Base-by-base conservation (phyloP, 2,329 filamentous ascomycete species). In the Hysterium pulicare region DNA sequence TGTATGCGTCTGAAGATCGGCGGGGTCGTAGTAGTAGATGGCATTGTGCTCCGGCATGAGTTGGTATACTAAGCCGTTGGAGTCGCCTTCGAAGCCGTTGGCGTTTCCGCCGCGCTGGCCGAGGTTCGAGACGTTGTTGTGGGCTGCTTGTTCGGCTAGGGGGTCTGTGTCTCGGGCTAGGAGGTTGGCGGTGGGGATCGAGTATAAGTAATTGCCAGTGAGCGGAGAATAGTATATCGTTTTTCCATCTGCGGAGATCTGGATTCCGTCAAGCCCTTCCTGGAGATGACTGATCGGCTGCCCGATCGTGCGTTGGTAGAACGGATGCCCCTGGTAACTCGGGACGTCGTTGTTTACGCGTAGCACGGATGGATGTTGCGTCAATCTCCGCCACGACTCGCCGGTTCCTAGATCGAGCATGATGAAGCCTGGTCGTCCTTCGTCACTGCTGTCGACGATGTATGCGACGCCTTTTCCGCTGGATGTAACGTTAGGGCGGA, bases 71-170 rank as follows among this genome's bases (percentile, higher is more conserved):
- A 72, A 52, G 0, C 67, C 69, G 35, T 76, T 75, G 4, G 62
- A 68, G 39, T 77, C 74, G 1, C 70, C 74, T 49, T 77, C 73
- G 28, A 76, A 66, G 1, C 75, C 74, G 48, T 77, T 74, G 3
- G 68, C 71, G 4, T 73, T 62, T 2, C 73, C 74, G 33, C 73
- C 75, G 16, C 66, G 69, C 20, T 65, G 55, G 65, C 73, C 74
- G 10, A 73, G 68, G 21, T 59, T 67, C 4, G 64, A 66, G 8
- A 77, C 71, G 39, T 74, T 74, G 40, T 71, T 65, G n/a, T 64
- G 64, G 6, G 75, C 70, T 1, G 66, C 61, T 32, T 64, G 55
- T 42, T 71, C 63, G 0, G 72, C 68, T 2, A 69, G 50, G 1
- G 75, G 52, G 50, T 76, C 70, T 5, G 64, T 65, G 16, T 62